Evolutionary conservation across 2,329 filamentous ascomycete genomes (phyloP).

Genomic region (Bipolaris oryzae): DNA sequence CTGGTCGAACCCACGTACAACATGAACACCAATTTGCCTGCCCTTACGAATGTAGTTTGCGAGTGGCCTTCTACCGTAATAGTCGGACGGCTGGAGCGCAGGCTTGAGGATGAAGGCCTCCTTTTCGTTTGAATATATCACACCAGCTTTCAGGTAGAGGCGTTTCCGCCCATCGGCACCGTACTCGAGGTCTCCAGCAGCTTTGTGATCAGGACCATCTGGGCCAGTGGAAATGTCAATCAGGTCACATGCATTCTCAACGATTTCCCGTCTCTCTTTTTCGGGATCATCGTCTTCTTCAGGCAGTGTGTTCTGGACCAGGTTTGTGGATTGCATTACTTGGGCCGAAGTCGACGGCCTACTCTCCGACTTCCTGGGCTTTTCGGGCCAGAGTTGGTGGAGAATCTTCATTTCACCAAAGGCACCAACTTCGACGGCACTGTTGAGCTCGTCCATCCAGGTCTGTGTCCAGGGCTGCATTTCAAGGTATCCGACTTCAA

Average conservation of each 20-base stretch:
- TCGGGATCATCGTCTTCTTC: conserved; percentile 51
- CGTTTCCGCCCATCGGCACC: conserved; percentile 56
- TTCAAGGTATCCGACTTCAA: conserved; percentile 89
- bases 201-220: conserved; percentile 56
- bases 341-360: conserved; percentile 48
- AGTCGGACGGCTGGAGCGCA: conserved; percentile 80
- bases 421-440: conserved; percentile 87
- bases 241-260: conserved; percentile 54
- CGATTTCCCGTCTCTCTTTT: conserved; percentile 50
- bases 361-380: conserved; percentile 60
- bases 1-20: conserved; percentile 88
- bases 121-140: conserved; percentile 80
- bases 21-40: conserved; percentile 78
- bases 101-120: conserved; percentile 87
- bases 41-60: conserved; percentile 82
- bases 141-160: conserved; percentile 75
- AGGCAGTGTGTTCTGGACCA: conserved; percentile 43
- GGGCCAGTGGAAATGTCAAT: conserved; percentile 56
- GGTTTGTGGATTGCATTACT: conserved; percentile 33
- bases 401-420: conserved; percentile 90
- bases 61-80: conserved; percentile 81
- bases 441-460: conserved; percentile 88
- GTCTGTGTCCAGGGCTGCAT: conserved; percentile 88
- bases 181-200: conserved; percentile 51
- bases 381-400: conserved; percentile 78